These are phyloP conservation scores for Musa beccarii DNA, from an alignment of 176 grass and related monocot species.

Conservation along the genomic window DNA sequence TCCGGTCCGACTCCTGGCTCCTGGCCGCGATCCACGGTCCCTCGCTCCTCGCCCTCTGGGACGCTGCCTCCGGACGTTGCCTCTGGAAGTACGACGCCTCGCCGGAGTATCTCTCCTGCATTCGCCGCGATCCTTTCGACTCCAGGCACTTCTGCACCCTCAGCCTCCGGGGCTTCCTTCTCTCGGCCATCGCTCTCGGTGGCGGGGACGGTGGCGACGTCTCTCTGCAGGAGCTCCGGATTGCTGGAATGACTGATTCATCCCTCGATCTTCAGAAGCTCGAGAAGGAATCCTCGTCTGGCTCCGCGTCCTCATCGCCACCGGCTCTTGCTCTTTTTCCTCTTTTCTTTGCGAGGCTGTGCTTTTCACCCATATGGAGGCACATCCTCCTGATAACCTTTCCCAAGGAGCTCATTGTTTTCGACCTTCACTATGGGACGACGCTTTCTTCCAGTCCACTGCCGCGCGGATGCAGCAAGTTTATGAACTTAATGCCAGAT, in stretches of 20 bases:
- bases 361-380: conserved; percentile 78
- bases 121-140: conserved; percentile 85
- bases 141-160: conserved; percentile 68
- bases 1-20: conserved; percentile 71
- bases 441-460: conserved; percentile 51
- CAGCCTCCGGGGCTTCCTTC: conserved; percentile 68
- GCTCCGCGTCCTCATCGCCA: conserved; percentile 33
- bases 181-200: conserved; percentile 48
- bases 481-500: conserved; percentile 75
- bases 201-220: conserved; percentile 30
- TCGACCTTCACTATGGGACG: conserved; percentile 70
- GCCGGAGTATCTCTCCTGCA: conserved; percentile 83
- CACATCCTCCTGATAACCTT: conserved; percentile 51
- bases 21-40: conserved; percentile 77
- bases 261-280: conserved; percentile 61
- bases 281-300: conserved; percentile 47
- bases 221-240: conserved; percentile 64
- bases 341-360: conserved; percentile 37
- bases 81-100: conserved; percentile 92
- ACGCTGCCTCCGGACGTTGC: conserved; percentile 41
- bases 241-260: conserved; percentile 36
- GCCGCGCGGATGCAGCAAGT: conserved; percentile 65
- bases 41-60: conserved; percentile 80
- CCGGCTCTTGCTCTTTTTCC: conserved; percentile 63
- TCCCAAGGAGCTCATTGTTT: conserved; percentile 72